Evolutionary conservation across 768 basidiomycete species (phyloP), one percentile per base, ranked within the genome.

Genomic region (Boletus pseudo-olivaceus): DNA sequence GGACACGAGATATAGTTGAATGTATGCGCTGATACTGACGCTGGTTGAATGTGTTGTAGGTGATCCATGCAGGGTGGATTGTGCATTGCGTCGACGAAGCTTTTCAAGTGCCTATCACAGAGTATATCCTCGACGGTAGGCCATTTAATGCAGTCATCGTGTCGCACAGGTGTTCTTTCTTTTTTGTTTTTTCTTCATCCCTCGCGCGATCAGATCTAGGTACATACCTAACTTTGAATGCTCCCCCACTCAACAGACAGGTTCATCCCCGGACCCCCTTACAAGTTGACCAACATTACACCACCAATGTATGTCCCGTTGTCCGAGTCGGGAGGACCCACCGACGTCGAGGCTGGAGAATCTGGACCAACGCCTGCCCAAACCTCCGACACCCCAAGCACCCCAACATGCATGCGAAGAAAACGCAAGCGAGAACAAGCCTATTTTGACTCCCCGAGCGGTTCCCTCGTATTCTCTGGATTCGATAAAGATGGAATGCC

Each of bases 71-170:
- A 11, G 64, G 61, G 4, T 70, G 69, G 69, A 70, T 70, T 44
- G 34, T 46, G 29, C 66, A 70, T 47, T 70, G 70, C 50, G 47
- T 67, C 52, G 57, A 66, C 8, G 49, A 60, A 33, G 55, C 49
- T 0, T 72, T 70, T 41, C 54, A 34, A 19, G 64, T 67, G 34
- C 62, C 68, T 15, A 57, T 72, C n/a, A 15, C 62, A 49, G 44
- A 58, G 34, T 70, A 70, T 41, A 54, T 70, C 32, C 67, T 70
- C 26, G 69, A 70, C 19, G 70, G 70, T 70, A 62, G 29, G 66
- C 51, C 15, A 42, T 55, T 39, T 49, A 41, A 45, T 39, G 23
- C 39, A 20, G 49, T 49, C 20, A 26, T 39, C 20, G 2, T 20
- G 9, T 30, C 26, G 2, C 7, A 20, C 2, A 6, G 8, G 23